Percentiles rank a stretch among this genome's conserved stretches.
Conservation (phyloP, 805 yeast genomes). For the Wickerhamomyces chaumierensis region DNA sequence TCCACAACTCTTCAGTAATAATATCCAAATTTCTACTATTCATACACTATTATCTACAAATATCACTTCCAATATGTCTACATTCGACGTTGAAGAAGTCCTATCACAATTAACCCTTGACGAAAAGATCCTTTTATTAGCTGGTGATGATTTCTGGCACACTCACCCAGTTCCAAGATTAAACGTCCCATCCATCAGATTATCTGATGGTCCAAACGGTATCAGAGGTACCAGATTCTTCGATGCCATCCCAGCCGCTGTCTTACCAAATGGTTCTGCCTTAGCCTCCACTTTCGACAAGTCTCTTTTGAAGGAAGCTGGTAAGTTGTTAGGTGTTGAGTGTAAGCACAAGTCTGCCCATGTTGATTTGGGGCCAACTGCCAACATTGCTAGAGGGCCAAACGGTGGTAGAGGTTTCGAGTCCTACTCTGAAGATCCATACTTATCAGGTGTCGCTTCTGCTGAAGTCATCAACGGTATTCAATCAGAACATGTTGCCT, state of each 20-base stretch:
- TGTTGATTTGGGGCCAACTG: conserved; percentile 36
- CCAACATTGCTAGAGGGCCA: conserved; percentile 47
- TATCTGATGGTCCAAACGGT: conserved; percentile 57
- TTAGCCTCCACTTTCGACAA: conserved; percentile 46
- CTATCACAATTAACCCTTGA: conserved; percentile 15
- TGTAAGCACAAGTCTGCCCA: conserved; percentile 43
- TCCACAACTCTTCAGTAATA: too few relatives aligned
- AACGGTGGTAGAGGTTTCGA: conserved; percentile 56
- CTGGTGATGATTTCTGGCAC: conserved; percentile 42
- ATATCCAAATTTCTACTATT: too few relatives aligned
- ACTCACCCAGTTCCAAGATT: conserved; percentile 28
- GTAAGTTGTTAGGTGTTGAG: conserved; percentile 41
- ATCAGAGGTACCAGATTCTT: conserved; percentile 47
- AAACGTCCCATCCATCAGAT: conserved; percentile 34
- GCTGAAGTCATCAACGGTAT: conserved; percentile 43
- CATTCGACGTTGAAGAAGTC: conserved; percentile 18
- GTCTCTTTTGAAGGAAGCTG: conserved; percentile 36
- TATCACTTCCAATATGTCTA: conserved; percentile 4
- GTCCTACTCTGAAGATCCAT: conserved; percentile 52
- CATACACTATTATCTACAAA: too few relatives aligned
- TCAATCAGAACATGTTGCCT: conserved; percentile 37
- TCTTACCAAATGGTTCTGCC: conserved; percentile 49
- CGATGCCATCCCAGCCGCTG: conserved; percentile 40
- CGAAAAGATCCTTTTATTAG: conserved; percentile 21
- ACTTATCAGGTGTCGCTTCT: conserved; percentile 33